Evolutionary conservation across 495 filamentous ascomycete species (phyloP), one percentile per base, ranked within the genome.

Genomic region (Xylaria sp.): DNA sequence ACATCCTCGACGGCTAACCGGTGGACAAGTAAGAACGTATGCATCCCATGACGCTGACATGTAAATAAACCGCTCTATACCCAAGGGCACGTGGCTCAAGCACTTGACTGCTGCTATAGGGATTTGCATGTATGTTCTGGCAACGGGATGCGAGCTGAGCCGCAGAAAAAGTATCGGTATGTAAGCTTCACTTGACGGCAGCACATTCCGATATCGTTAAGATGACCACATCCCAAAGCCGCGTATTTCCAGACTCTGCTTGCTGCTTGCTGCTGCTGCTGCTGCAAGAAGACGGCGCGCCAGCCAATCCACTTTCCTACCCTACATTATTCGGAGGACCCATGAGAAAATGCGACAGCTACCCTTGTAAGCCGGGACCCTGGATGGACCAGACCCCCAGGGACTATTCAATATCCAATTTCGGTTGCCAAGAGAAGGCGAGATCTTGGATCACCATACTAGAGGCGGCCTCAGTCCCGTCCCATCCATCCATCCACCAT

Each of bases 371-470:
- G 50, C 33, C n/a, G 52, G 15, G 24, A 58, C 67, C 65, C 44
- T 52, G 26, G 61, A 17, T 64, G 41, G 61, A 48, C 61, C 14
- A 64, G 44, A 35, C 26, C 31, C 33, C 48, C 63, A 55, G 48
- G 12, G n/a, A 31, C 48, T 35, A 14, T 19, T 67, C 33, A 33
- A 53, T 67, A 19, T 17, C 58, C 67, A 44, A 19, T 69, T 69
- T 62, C 44, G 58, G 57, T 43, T 43, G 68, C 58, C 58, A 63
- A 61, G 68, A 52, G 35, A 31, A 57, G 50, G 66, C 66, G 46
- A 68, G 66, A 68, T 68, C 66, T 57, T 68, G 50, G 50, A 29
- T 67, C 64, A 55, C 64, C 31, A 57, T 46, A 43, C 64, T 67
- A 52, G 43, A 67, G 64, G 64, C 46, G 31, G 64, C 48, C 48